Evolutionary conservation across 345 rosid species (phyloP).

Genomic region (Populus davidiana): DNA sequence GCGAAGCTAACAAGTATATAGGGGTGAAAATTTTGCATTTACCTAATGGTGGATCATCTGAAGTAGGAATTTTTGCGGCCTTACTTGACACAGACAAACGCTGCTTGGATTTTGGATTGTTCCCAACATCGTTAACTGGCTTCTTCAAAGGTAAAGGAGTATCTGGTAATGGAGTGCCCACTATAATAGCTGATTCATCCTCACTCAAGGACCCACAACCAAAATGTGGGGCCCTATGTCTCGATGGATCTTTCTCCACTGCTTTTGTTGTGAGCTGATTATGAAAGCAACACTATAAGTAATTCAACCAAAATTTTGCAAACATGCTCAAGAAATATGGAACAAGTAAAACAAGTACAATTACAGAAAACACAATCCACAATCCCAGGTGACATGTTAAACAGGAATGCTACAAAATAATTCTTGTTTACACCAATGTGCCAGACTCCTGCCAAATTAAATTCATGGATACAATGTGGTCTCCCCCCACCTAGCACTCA

Average conservation of each 20-base stretch:
- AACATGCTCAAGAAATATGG: not conserved
- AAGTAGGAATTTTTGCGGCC: slow-evolving; percentile 14
- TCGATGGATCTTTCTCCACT: slow-evolving; percentile 61
- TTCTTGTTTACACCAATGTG: not conserved
- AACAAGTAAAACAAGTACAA: not conserved
- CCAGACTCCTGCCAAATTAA: not conserved
- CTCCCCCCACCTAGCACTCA: not conserved
- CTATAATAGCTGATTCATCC: slow-evolving; percentile 45
- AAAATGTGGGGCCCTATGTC: slow-evolving; percentile 71
- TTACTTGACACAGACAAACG: slow-evolving; percentile 33
- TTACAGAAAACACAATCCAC: not conserved
- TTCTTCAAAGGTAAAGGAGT: slow-evolving; percentile 51
- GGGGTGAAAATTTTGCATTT: not conserved
- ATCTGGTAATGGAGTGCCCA: slow-evolving; percentile 44
- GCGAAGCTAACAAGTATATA: not conserved
- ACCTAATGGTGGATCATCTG: slow-evolving; percentile 36
- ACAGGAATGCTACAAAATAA: not conserved
- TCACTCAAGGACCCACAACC: slow-evolving; percentile 54
- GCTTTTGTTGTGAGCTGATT: slow-evolving; percentile 64
- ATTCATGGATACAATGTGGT: not conserved
- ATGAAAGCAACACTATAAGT: slow-evolving; percentile 12
- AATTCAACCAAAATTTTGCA: not conserved
- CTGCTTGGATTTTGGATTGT: slow-evolving; percentile 35
- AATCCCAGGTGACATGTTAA: not conserved
- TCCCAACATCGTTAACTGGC: slow-evolving; percentile 33